Percentiles rank a stretch among this genome's conserved stretches.
phyloP scores from a whole-genome alignment of 2,329 filamentous ascomycete species.

The Colletotrichum theobromicola region DNA sequence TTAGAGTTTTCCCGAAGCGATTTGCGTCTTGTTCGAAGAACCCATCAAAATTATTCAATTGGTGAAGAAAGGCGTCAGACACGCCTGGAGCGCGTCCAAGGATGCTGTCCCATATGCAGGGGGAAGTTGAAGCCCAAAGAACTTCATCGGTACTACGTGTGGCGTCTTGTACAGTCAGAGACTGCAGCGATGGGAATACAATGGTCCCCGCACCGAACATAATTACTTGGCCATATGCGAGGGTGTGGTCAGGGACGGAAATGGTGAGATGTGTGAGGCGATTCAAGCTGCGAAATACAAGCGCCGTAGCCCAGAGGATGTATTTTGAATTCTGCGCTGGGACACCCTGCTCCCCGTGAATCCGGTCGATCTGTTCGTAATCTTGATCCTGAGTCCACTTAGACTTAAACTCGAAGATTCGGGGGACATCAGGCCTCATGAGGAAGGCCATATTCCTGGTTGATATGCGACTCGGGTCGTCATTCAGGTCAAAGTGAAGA shows the following conservation, averaged over 20 bases:
- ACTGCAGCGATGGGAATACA: background rate
- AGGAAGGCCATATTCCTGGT: background rate
- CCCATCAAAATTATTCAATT: accelerated
- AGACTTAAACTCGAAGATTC: no score
- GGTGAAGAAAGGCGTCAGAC: background rate
- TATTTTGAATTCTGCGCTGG: background rate
- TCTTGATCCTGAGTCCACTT: no score
- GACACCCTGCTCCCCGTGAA: background rate
- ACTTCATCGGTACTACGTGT: no score
- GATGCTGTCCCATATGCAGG: background rate
- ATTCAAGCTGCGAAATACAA: background rate
- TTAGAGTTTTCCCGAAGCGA: background rate
- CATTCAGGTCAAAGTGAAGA: background rate
- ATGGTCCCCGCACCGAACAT: background rate
- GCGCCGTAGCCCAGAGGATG: background rate
- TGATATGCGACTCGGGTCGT: background rate
- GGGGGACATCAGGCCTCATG: background rate
- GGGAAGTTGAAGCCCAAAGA: background rate
- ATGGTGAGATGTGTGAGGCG: background rate
- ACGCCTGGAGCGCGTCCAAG: background rate
- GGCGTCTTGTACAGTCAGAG: background rate
- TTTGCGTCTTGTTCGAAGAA: background rate
- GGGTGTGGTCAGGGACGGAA: background rate
- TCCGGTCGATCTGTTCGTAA: background rate
- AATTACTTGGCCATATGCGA: background rate